Evolutionary conservation across 2,329 filamentous ascomycete genomes (phyloP), one percentile per base, ranked within the genome.

Genomic region (Ophiostoma montium): DNA sequence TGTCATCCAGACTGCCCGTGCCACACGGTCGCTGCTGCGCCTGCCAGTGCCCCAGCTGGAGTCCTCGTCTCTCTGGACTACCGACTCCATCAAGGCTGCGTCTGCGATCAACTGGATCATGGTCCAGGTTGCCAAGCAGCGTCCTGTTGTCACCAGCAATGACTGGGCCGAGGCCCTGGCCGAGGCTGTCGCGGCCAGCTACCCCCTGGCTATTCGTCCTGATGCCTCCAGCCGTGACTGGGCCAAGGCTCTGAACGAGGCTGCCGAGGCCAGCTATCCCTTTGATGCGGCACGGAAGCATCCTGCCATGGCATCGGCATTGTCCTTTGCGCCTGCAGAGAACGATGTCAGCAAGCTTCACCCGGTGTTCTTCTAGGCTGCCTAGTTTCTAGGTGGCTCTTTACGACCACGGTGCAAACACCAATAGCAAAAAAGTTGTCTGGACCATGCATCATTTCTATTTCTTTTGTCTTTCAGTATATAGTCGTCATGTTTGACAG

Each of bases 131-230:
- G 5, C 38, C 41, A 46, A 51, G 23, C 23, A 27, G 8, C 33
- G 43, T 38, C 19, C 53, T 5, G 36, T 11, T 1, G 45, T 43
- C 3, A 36, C 54, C 21, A 50, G 47, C 13, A 57, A 47, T 1
- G 59, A 65, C 46, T 70, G 69, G 69, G 58, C 62, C 31, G 53
- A 49, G 1, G 65, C 60, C 7, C 58, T 66, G 13, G 50, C 57
- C 11, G 59, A 61, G 35, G 62, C 64, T 51, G 49, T 41, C 41
- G 5, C 45, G 38, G 16, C 30, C 41, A 18, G 36, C 39, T 8
- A 46, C 50, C 16, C 49, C 38, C 6, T 18, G 50, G 52, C 15
- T 46, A 48, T 4, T 52, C 33, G 43, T 38, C 19, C 53, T 8
- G 36, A 8, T 1, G 45, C 46, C 3, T 41, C 54, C 21, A 50